Conservation (phyloP, 495 filamentous ascomycete species). For the Annulohypoxylon bovei region DNA sequence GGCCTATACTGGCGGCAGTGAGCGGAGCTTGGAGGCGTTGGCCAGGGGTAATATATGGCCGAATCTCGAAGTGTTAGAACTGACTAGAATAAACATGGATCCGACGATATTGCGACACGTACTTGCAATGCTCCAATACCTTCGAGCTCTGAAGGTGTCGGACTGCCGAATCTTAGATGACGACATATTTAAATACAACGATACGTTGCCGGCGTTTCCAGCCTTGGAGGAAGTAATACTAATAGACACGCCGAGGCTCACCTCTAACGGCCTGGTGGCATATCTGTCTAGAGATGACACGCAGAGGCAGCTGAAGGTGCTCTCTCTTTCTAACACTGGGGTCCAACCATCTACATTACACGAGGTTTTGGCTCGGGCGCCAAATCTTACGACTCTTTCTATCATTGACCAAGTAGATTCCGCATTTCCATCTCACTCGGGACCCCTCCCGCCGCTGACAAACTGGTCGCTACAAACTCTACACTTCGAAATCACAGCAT, state of each 20-base stretch:
- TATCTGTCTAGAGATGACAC: slow-evolving; percentile 65
- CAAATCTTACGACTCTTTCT: slow-evolving; percentile 70
- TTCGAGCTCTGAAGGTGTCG: slow-evolving; percentile 77
- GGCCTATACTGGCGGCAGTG: slow-evolving; percentile 80
- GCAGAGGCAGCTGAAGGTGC: slow-evolving; percentile 62
- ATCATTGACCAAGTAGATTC: slow-evolving; percentile 72
- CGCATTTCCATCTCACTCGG: slow-evolving; percentile 66
- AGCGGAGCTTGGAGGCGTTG: slow-evolving; percentile 78
- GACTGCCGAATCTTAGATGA: slow-evolving; percentile 77
- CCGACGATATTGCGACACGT: slow-evolving; percentile 73
- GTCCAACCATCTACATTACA: slow-evolving; percentile 70
- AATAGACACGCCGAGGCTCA: slow-evolving; percentile 73
- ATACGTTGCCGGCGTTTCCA: slow-evolving; percentile 73
- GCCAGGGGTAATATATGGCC: slow-evolving; percentile 73
- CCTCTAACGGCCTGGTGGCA: slow-evolving; percentile 70
- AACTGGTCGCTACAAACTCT: slow-evolving; percentile 74
- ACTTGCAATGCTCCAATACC: slow-evolving; percentile 68
- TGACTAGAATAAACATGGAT: slow-evolving; percentile 78
- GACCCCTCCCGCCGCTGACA: slow-evolving; percentile 68
- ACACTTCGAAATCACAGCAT: slow-evolving; percentile 83
- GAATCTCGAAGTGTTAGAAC: slow-evolving; percentile 81
- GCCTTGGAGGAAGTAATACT: slow-evolving; percentile 74
- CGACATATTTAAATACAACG: slow-evolving; percentile 70
- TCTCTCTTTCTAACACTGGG: slow-evolving; percentile 75
- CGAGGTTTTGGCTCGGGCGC: slow-evolving; percentile 68